phyloP scores from a whole-genome alignment of 1,139 yeast genomes.

The Debaryomyces singareniensis region DNA sequence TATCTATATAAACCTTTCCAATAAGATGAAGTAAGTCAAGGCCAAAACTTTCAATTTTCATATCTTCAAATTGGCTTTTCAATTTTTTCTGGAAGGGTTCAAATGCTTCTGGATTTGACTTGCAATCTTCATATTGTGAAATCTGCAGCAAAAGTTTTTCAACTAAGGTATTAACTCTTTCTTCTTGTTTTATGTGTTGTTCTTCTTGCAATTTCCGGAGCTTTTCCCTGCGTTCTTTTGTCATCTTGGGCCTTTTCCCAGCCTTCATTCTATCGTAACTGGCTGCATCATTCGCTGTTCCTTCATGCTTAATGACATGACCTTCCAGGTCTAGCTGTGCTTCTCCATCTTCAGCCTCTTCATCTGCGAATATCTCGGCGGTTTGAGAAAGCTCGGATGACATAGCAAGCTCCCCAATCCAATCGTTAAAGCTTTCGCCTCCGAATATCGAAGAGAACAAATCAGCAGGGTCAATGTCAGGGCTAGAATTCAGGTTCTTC shows the following conservation, averaged over 20 bases:
- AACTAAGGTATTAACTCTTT: conserved; percentile 50
- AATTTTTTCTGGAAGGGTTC: conserved; percentile 34
- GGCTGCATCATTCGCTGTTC: neutral
- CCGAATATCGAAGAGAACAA: conserved; percentile 84
- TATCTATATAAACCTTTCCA: conserved; percentile 58
- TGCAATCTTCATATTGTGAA: conserved; percentile 27
- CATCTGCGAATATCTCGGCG: conserved; percentile 50
- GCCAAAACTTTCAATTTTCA: conserved; percentile 44
- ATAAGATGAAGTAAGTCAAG: conserved; percentile 45
- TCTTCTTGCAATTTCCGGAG: conserved; percentile 48
- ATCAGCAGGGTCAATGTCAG: conserved; percentile 32
- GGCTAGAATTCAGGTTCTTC: conserved; percentile 22
- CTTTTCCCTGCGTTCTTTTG: conserved; percentile 50
- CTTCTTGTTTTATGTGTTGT: conserved; percentile 46
- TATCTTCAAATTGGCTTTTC: conserved; percentile 53
- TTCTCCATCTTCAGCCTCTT: conserved; percentile 14
- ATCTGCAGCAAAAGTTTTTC: conserved; percentile 39
- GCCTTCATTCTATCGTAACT: conserved; percentile 11
- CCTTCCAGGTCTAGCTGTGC: conserved; percentile 5
- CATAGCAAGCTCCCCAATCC: conserved; percentile 87
- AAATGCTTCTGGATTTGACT: conserved; percentile 25
- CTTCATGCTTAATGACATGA: conserved; percentile 3
- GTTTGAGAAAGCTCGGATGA: conserved; percentile 74
- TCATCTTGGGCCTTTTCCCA: conserved; percentile 33
- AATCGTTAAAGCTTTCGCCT: conserved; percentile 58